Evolutionary conservation across 805 yeast species (phyloP), one percentile per base, ranked within the genome.

Genomic region (Candida berthetii): DNA sequence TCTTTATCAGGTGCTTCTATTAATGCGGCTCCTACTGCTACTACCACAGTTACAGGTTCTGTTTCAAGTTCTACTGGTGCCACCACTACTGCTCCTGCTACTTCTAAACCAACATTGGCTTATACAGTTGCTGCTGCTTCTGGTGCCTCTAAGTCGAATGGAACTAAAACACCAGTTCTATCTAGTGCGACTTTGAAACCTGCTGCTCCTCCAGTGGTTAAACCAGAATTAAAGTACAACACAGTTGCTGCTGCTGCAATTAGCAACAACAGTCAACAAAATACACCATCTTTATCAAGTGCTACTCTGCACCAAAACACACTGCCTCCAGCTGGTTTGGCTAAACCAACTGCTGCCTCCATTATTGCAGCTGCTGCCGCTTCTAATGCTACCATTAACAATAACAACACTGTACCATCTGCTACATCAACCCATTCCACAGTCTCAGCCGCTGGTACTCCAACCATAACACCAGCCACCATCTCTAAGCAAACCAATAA

Each of bases 151-250:
- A 6, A 58, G 60, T 47, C 54, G 14, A 42, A 55, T 11, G 29
- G 41, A 24, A 27, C 37, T 10, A 35, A 42, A 20, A 34, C 42
- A 2, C 31, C 50, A 25, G 37, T 53, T 3, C 35, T 52, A 19
- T 41, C 48, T 28, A 52, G 49, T 20, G 17, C 51, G 1, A 57
- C 52, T 35, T 43, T 75, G 47, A 76, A 74, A 52, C 82, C 83
- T 1, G 80, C 82, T 1, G 62, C 75, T 3, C 64, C 74, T 6
- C 82, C 82, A 11, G 55, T 72, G 3, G 69, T 67, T 36, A 77
- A 79, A 8, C 66, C 72, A 8, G 78, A 73, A 37, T 58, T 78
- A 40, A 77, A 77, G 52, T 78, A 80, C 68, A 67, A 82, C 0
- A 64, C 78, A 1, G 77, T 78, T 7, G 55, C 48, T 2, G 47